These are phyloP conservation scores for Kwoniella europaea DNA, from an alignment of 768 basidiomycete genomes.

Conservation along the genomic window DNA sequence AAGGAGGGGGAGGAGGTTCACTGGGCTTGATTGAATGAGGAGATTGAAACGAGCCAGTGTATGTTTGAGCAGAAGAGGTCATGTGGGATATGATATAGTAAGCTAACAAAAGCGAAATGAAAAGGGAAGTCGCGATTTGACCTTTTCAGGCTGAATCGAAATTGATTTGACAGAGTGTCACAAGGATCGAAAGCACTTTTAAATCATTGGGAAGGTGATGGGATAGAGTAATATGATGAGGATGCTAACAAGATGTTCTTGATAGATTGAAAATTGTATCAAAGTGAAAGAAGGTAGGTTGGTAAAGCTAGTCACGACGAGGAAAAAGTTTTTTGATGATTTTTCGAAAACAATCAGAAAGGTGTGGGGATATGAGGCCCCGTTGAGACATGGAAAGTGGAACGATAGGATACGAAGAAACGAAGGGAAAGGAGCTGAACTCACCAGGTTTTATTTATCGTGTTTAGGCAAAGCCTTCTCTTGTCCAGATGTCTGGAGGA, in stretches of 20 bases:
- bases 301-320: too few species aligned
- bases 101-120: neutral
- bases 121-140: neutral
- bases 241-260: too few species aligned
- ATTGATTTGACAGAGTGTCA: neutral
- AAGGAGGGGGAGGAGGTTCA: too few species aligned
- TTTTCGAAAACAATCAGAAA: too few species aligned
- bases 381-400: too few species aligned
- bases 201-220: too few species aligned
- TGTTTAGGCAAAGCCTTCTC: neutral
- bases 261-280: too few species aligned
- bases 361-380: too few species aligned
- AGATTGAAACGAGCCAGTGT: conserved; percentile 1
- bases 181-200: neutral
- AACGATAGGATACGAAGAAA: too few species aligned
- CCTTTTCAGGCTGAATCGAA: conserved; percentile 9
- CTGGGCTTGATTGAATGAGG: conserved; percentile 13
- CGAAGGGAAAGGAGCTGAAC: too few species aligned
- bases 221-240: neutral
- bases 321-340: too few species aligned
- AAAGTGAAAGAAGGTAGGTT: too few species aligned
- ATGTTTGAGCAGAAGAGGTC: neutral
- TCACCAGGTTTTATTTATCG: neutral
- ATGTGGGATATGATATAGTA: conserved; percentile 11
- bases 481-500: neutral